Evolutionary conservation across 805 yeast genomes (phyloP).

Genomic region (Candida sphagnicola): DNA sequence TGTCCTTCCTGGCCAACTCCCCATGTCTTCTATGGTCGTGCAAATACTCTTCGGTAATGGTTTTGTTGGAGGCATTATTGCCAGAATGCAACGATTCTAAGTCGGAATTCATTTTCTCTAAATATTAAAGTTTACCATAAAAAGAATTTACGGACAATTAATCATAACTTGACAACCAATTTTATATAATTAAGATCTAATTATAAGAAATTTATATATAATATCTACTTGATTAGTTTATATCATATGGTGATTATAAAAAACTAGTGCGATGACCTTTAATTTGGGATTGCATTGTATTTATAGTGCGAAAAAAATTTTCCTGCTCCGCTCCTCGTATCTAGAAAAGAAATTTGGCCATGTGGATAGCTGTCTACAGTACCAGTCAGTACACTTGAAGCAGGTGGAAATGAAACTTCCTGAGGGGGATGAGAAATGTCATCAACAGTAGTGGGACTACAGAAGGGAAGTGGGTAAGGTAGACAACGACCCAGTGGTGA

Average conservation of each 20-base stretch:
- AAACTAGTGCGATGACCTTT: background rate
- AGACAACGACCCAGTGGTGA: too few relatives aligned
- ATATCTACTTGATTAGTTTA: background rate
- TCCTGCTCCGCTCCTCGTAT: background rate
- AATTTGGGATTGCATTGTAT: background rate
- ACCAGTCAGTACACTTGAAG: too few relatives aligned
- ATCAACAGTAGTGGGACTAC: too few relatives aligned
- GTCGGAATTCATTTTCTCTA: background rate
- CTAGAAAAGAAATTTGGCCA: background rate
- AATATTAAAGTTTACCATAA: background rate
- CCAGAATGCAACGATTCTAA: background rate
- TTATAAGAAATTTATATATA: too few relatives aligned
- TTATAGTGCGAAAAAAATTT: background rate
- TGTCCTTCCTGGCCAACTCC: background rate
- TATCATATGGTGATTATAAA: background rate
- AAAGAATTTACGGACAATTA: background rate
- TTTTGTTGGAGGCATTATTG: background rate
- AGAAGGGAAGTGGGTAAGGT: too few relatives aligned
- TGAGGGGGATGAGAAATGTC: too few relatives aligned
- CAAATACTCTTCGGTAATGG: background rate
- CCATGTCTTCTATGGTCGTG: constrained; percentile 1
- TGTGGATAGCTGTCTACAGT: too few relatives aligned
- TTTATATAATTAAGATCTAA: background rate
- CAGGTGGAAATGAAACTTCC: too few relatives aligned
- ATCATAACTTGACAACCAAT: background rate